Conservation (phyloP, 2,329 filamentous ascomycete genomes). For the Corynespora cassiicola region DNA sequence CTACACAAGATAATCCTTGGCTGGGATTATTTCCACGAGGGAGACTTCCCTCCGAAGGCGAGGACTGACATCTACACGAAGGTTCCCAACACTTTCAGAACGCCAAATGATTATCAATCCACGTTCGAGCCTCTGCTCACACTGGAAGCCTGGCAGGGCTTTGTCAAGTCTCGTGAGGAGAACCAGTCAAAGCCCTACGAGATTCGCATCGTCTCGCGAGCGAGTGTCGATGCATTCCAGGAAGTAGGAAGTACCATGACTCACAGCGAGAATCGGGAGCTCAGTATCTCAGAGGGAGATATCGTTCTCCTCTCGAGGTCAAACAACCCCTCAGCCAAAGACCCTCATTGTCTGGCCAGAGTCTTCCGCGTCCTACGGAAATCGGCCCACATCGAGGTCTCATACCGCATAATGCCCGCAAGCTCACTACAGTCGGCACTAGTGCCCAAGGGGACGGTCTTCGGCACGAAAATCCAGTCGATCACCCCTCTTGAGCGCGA, state of each 20-base stretch:
- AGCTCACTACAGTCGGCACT: constrained; percentile 70
- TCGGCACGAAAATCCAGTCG: constrained; percentile 84
- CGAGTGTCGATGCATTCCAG: constrained; percentile 90
- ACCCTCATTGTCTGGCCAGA: constrained; percentile 84
- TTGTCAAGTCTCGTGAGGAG: constrained; percentile 89
- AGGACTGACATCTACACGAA: constrained; percentile 74
- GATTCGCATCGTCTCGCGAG: constrained; percentile 84
- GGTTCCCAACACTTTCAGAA: constrained; percentile 79
- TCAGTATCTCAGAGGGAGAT: constrained; percentile 81
- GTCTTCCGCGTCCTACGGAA: constrained; percentile 83
- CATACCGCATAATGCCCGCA: constrained; percentile 78
- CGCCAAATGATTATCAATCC: constrained; percentile 80
- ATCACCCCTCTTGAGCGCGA: constrained; percentile 95
- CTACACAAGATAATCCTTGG: constrained; percentile 86
- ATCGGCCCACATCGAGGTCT: constrained; percentile 80
- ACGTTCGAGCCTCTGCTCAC: constrained; percentile 91
- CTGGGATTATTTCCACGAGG: constrained; percentile 94
- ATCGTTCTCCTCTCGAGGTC: constrained; percentile 84
- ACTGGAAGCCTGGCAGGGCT: constrained; percentile 94
- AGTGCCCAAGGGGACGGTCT: constrained; percentile 71
- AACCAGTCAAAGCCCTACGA: constrained; percentile 80
- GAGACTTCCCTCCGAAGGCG: constrained; percentile 80
- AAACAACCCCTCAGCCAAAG: constrained; percentile 70
- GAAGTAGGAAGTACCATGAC: constrained; percentile 89
- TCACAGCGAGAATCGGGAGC: constrained; percentile 71